Evolutionary conservation across 2,329 filamentous ascomycete genomes (phyloP), one percentile per base, ranked within the genome.

Genomic region (Curvularia sp.): DNA sequence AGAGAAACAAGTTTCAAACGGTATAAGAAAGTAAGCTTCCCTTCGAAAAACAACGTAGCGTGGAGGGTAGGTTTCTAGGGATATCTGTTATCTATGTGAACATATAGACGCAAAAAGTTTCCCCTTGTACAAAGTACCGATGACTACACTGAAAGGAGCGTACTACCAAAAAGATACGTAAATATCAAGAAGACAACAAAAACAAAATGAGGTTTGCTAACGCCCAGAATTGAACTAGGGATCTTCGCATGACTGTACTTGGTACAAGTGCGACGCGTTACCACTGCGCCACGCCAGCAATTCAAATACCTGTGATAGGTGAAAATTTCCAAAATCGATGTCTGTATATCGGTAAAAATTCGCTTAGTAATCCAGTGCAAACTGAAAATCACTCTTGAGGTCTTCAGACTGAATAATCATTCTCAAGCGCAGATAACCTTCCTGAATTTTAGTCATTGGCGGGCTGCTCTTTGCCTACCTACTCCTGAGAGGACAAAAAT

Each of bases 221-320:
- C 23, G 53, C 42, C 42, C 54, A 47, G 58, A 60, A 57, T 60
- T 48, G 59, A 59, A 61, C 56, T 45, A 53, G 45, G 41, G 56
- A 50, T 59, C 59, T 59, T 61, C 56, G 59, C 59, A 59, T 61
- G 3, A 4, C 36, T 39, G 18, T 27, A 27, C 41, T 10, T 19
- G 15, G 41, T 61, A 61, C 59, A 61, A 61, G 59, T 61, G 59
- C 59, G 55, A 61, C 59, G 59, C 59, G 48, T 61, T 61, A 61
- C 59, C 59, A 52, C 59, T 61, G 53, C 47, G 54, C 56, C 55
- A 57, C 54, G 19, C 42, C 34, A 51, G 47, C 50, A 30, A 2
- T 42, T 23, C 23, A 18, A 6, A 10, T 39, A 32, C 51, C 10
- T 39, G 9, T 21, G 51, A 13, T 34, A 23, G 23, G 21, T 50